These are phyloP conservation scores for Cystobasidium slooffiae DNA, from an alignment of 1,284 basidiomycete species.

Conservation along the genomic window DNA sequence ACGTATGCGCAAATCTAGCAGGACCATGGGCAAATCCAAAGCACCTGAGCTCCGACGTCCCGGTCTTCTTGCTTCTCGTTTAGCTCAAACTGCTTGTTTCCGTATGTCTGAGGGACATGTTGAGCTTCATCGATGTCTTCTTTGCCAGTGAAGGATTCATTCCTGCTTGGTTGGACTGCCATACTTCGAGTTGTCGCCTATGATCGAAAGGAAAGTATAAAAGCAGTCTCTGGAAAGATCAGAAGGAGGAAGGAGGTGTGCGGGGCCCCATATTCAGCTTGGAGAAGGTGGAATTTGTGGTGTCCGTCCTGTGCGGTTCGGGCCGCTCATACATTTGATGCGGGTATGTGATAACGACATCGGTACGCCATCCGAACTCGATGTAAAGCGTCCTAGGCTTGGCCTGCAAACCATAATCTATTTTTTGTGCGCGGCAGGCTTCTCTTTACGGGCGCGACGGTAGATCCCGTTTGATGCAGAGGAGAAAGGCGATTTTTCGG, in stretches of 20 bases:
- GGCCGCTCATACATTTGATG: too few species aligned
- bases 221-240: neutral
- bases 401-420: too few species aligned
- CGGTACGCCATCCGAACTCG: too few species aligned
- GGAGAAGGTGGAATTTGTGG: neutral
- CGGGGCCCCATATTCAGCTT: neutral
- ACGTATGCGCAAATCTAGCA: neutral
- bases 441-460: too few species aligned
- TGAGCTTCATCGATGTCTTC: constrained; percentile 5
- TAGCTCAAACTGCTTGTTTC: neutral
- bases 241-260: neutral
- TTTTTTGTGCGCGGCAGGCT: too few species aligned
- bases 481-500: too few species aligned
- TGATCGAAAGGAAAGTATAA: too few species aligned
- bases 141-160: neutral
- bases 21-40: neutral
- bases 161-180: neutral
- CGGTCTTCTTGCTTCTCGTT: neutral
- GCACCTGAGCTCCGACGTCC: constrained; percentile 7
- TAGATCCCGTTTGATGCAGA: too few species aligned
- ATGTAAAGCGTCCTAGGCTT: too few species aligned
- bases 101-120: neutral
- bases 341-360: too few species aligned
- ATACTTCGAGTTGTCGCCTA: neutral
- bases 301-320: neutral